A percentile compares a stretch with the other conserved stretches of the same genome.
These are phyloP conservation scores for Wickerhamomyces ciferrii DNA, from an alignment of 805 yeast species.

Conservation along the genomic window DNA sequence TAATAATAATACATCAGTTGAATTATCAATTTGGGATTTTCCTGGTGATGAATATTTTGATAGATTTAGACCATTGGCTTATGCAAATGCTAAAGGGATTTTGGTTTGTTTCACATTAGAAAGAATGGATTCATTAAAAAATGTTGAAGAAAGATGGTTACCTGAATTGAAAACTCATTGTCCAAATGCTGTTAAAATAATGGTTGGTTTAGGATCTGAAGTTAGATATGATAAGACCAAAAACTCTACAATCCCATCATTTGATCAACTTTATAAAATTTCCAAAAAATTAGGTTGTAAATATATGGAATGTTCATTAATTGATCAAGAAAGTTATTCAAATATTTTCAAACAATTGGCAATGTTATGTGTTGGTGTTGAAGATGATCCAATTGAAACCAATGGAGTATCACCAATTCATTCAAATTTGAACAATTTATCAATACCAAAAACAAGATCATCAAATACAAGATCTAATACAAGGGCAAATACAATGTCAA, in stretches of 20 bases:
- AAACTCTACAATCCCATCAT: constrained; percentile 18
- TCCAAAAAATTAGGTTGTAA: constrained; percentile 26
- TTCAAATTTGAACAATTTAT: not conserved
- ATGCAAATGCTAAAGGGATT: constrained; percentile 33
- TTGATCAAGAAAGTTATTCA: constrained; percentile 10
- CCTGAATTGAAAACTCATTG: constrained; percentile 36
- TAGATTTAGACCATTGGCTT: constrained; percentile 36
- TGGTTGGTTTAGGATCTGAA: constrained; percentile 35
- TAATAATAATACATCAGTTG: constrained; percentile 20
- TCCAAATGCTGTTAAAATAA: constrained; percentile 28
- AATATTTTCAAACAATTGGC: constrained; percentile 16
- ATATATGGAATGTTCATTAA: constrained; percentile 30
- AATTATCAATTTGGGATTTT: constrained; percentile 35
- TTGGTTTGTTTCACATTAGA: constrained; percentile 33
- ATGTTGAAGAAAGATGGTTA: constrained; percentile 35
- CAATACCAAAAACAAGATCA: not conserved
- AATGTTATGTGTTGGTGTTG: not conserved
- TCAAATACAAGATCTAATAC: not conserved
- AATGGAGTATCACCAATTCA: not conserved
- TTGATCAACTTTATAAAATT: constrained; percentile 22
- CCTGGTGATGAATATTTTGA: constrained; percentile 34
- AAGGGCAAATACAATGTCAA: not conserved
- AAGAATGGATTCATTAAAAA: constrained; percentile 27
- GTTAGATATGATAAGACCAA: constrained; percentile 24
- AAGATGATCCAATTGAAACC: not conserved